A percentile compares a stretch with the other conserved stretches of the same genome.
phyloP scores from a whole-genome alignment of 2,329 filamentous ascomycete genomes.

The Gaeumannomyces sp. region DNA sequence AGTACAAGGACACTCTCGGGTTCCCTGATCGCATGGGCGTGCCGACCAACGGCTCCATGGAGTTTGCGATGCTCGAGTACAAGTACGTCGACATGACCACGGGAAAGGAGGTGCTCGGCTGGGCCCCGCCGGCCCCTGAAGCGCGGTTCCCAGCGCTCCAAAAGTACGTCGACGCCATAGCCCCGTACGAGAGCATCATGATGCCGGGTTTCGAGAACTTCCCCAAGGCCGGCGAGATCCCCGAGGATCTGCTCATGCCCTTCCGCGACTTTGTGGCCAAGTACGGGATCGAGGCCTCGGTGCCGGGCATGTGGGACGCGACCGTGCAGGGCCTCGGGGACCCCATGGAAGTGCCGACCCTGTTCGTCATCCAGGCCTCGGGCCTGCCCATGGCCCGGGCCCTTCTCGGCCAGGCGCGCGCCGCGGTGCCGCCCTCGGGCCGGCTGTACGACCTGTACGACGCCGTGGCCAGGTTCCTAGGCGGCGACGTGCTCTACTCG shows the following conservation, averaged over 20 bases:
- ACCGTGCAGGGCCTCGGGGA: constrained; percentile 18
- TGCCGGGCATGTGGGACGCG: constrained; percentile 19
- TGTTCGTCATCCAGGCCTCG: constrained; percentile 16
- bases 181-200: constrained; percentile 18
- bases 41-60: constrained; percentile 23
- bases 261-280: constrained; percentile 37
- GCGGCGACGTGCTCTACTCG: constrained; percentile 19
- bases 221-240: constrained; percentile 22
- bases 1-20: constrained; percentile 27
- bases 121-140: constrained; percentile 9
- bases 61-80: constrained; percentile 13
- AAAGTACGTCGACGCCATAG: constrained; percentile 15
- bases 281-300: constrained; percentile 30
- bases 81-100: constrained; percentile 26
- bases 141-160: constrained; percentile 11
- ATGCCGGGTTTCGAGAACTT: constrained; percentile 13
- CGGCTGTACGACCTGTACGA: constrained; percentile 18
- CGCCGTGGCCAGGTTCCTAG: constrained; percentile 14
- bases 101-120: constrained; percentile 17
- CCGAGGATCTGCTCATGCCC: constrained; percentile 35
- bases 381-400: constrained; percentile 18
- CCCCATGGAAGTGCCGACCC: constrained; percentile 15
- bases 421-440: constrained; percentile 17
- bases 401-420: constrained; percentile 15
- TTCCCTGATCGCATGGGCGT: constrained; percentile 27